Base-by-base conservation (phyloP, 192 early-diverging fungal genomes). In the Podochytrium sp. region DNA sequence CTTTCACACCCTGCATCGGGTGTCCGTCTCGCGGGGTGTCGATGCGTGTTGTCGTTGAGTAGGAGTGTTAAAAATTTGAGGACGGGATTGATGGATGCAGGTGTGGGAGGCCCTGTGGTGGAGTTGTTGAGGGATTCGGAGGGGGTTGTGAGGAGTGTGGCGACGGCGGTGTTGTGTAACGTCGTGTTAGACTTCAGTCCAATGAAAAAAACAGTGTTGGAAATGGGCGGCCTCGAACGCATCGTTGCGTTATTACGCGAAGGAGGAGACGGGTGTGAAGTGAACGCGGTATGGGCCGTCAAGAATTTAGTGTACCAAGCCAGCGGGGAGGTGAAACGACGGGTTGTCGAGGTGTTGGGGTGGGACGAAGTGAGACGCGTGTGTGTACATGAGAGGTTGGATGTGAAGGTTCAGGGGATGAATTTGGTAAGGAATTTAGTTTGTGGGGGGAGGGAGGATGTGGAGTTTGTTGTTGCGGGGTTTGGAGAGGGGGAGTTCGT, bases 101-200 rank as follows among this genome's bases (percentile, higher is more conserved):
- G 90, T 30, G 81, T 95, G 0, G 88, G 86, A 16, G 29, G 66
- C 4, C 91, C 92, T 23, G 76, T 96, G 39, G 88, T 93, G 66
- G 80, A 84, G 78, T 71, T 94, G 0, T 76, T 94, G 18, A 74
- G 80, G 4, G 92, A 93, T 77, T 76, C 81, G 34, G 85, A 84
- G 43, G 72, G 79, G 2, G 80, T 84, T 7, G 91, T 94, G 0
- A 87, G 89, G 41, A 83, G 86, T 33, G 83, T 81, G 14, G 93
- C 92, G 2, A 89, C 86, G 42, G 94, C 91, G 3, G 90, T 91
- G 0, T 71, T 96, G 1, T 95, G 94, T 78, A 96, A 96, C 59
- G 84, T 96, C 47, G 90, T 92, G 3, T 73, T 96, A 25, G 93
- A 94, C 53, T 92, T 96, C 59, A 90, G 91, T 12, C 92, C 94